phyloP scores from a whole-genome alignment of 1,139 yeast species.

The Debaryomyces psychrophilus region DNA sequence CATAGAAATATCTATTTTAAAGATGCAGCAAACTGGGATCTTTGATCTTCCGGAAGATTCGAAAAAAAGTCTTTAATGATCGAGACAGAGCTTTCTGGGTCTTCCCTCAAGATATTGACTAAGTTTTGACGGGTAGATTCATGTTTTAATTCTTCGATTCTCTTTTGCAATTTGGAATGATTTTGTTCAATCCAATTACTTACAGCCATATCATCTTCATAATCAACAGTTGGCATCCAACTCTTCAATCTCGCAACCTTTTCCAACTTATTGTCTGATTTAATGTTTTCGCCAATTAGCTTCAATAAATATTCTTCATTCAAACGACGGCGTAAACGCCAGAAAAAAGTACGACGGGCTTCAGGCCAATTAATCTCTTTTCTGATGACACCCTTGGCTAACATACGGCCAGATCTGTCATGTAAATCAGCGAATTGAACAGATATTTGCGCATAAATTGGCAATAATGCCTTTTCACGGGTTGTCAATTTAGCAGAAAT shows the following conservation, averaged over 20 bases:
- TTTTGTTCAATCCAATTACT: slow-evolving; percentile 86
- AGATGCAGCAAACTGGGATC: slow-evolving; percentile 49
- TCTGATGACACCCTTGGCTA: slow-evolving; percentile 88
- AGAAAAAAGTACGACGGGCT: slow-evolving; percentile 95
- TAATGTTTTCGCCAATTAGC: slow-evolving; percentile 68
- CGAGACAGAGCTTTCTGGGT: slow-evolving; percentile 55
- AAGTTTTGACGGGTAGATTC: slow-evolving; percentile 66
- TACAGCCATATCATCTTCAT: slow-evolving; percentile 74
- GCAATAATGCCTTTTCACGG: slow-evolving; percentile 80
- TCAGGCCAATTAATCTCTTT: slow-evolving; percentile 84
- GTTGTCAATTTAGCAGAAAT: slow-evolving; percentile 67
- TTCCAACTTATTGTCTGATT: slow-evolving; percentile 70
- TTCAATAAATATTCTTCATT: slow-evolving; percentile 87
- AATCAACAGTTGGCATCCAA: slow-evolving; percentile 79
- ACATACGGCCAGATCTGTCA: slow-evolving; percentile 96
- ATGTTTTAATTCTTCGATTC: slow-evolving; percentile 64
- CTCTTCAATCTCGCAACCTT: slow-evolving; percentile 84
- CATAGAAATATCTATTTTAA: slow-evolving; percentile 20
- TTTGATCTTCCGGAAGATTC: slow-evolving; percentile 62
- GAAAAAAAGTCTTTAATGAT: slow-evolving; percentile 66
- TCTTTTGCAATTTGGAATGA: slow-evolving; percentile 62
- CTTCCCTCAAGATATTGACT: slow-evolving; percentile 60
- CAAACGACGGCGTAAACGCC: slow-evolving; percentile 97
- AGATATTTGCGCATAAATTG: slow-evolving; percentile 88
- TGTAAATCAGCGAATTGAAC: slow-evolving; percentile 97